Evolutionary conservation across 1,139 yeast species (phyloP).

Genomic region (Suhomyces wounanorum): DNA sequence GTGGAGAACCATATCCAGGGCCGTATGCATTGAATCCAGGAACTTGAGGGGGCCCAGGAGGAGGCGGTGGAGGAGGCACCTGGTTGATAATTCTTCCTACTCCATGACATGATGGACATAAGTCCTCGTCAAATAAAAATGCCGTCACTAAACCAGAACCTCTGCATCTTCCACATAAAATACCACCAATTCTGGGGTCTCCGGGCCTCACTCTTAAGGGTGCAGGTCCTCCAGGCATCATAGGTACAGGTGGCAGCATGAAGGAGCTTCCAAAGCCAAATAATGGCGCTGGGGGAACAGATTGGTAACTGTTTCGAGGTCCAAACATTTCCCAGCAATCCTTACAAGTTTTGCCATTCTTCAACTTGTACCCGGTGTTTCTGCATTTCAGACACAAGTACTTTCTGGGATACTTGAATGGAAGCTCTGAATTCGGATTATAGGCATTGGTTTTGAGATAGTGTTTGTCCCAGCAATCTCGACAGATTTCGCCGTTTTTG

Average conservation of each 20-base stretch:
- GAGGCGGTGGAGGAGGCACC: conserved; percentile 1
- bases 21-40: neutral
- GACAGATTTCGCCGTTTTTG: conserved; percentile 33
- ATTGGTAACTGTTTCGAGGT: conserved; percentile 32
- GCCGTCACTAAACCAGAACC: conserved; percentile 60
- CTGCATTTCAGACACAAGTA: conserved; percentile 69
- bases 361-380: conserved; percentile 70
- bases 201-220: conserved; percentile 67
- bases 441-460: conserved; percentile 34
- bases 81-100: conserved; percentile 52
- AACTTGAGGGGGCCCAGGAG: conserved; percentile 2
- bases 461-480: conserved; percentile 38
- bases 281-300: conserved; percentile 8
- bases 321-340: conserved; percentile 73
- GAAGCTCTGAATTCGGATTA: conserved; percentile 42
- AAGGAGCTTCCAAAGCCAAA: conserved; percentile 4
- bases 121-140: conserved; percentile 55
- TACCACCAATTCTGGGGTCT: conserved; percentile 83
- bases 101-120: conserved; percentile 66
- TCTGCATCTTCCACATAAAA: conserved; percentile 73
- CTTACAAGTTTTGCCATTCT: conserved; percentile 67
- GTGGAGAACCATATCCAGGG: neutral
- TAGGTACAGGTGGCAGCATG: neutral
- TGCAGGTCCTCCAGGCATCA: conserved; percentile 6
- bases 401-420: conserved; percentile 58